Evolutionary conservation across 2,329 filamentous ascomycete genomes (phyloP), one percentile per base, ranked within the genome.

Genomic region (Beauveria rudraprayagi): DNA sequence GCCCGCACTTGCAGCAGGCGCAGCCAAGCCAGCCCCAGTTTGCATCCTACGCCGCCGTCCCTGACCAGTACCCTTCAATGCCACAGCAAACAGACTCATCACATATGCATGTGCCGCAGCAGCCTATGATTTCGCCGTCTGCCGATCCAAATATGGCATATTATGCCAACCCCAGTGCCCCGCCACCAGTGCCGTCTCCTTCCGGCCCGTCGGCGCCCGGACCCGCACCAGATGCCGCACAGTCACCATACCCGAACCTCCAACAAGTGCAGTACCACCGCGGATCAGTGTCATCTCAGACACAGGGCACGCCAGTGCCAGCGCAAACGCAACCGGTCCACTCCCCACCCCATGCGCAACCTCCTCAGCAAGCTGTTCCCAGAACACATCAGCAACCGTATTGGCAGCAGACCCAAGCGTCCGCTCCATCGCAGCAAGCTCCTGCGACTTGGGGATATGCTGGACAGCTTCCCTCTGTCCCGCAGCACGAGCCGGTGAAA

Each of bases 401-500:
- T 47, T 64, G 74, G 40, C 66, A 67, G 6, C 72, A 69, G 26
- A 16, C 51, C 9, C 50, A 54, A 5, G 62, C 57, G 50, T 63
- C 65, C 52, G 56, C 71, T 44, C 63, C 68, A 10, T 16, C 57
- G 19, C 41, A 52, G 22, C 58, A 55, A 26, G 17, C 58, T 59
- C 72, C 76, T 9, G 76, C 76, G 62, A 71, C 69, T n/a, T 74
- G 75, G 66, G 75, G 73, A 3, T 83, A 84, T 63, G 63, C 71
- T 11, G 76, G 78, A 7, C 76, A 81, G 3, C 90, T 91, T 68
- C 88, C 89, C 1, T 78, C 82, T 2, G 80, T 83, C 30, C 84
- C 83, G 14, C 75, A 75, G 57, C 79, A 74, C 55, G 75, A 77
- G 48, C 74, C 73, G 3, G 63, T 69, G 26, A 70, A 71, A 63